Percentiles rank a stretch among this genome's conserved stretches.
These are phyloP conservation scores for Dovyalis caffra DNA, from an alignment of 345 rosid genomes.

Conservation along the genomic window DNA sequence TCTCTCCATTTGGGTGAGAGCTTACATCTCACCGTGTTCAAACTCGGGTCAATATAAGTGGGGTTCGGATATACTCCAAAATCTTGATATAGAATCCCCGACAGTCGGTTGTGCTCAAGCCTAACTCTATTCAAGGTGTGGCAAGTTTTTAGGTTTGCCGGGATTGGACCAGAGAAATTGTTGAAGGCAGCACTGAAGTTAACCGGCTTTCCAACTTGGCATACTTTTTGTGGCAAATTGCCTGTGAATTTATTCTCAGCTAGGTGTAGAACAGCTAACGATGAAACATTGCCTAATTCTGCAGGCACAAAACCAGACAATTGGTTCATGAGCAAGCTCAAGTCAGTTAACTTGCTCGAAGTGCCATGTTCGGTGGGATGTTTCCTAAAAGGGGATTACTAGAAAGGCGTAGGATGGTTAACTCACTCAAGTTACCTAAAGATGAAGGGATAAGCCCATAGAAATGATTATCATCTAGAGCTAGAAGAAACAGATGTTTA, in stretches of 20 bases:
- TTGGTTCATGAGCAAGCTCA: constrained; percentile 13
- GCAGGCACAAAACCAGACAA: constrained; percentile 29
- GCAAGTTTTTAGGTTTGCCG: constrained; percentile 28
- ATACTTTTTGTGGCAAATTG: constrained; percentile 27
- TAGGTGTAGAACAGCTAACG: constrained; percentile 21
- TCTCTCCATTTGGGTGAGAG: constrained; percentile 35
- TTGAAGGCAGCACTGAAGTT: constrained; percentile 27
- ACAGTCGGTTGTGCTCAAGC: constrained; percentile 30
- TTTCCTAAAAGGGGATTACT: constrained; percentile 22
- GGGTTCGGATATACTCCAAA: constrained; percentile 36
- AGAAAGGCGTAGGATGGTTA: constrained; percentile 9
- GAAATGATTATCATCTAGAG: constrained; percentile 14
- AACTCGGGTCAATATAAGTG: constrained; percentile 30
- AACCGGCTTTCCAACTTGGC: constrained; percentile 22
- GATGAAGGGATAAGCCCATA: constrained; percentile 7
- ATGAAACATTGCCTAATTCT: constrained; percentile 25
- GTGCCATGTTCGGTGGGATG: constrained; percentile 11
- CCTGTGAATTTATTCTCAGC: constrained; percentile 32
- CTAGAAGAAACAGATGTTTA: constrained; percentile 13
- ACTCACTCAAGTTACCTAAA: constrained; percentile 18
- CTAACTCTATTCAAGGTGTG: constrained; percentile 24
- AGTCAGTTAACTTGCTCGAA: constrained; percentile 19
- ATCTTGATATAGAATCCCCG: constrained; percentile 23
- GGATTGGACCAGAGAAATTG: constrained; percentile 35
- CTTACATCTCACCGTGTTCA: constrained; percentile 29